Conservation (phyloP, 2,329 filamentous ascomycete genomes). For the Annulohypoxylon truncatum region DNA sequence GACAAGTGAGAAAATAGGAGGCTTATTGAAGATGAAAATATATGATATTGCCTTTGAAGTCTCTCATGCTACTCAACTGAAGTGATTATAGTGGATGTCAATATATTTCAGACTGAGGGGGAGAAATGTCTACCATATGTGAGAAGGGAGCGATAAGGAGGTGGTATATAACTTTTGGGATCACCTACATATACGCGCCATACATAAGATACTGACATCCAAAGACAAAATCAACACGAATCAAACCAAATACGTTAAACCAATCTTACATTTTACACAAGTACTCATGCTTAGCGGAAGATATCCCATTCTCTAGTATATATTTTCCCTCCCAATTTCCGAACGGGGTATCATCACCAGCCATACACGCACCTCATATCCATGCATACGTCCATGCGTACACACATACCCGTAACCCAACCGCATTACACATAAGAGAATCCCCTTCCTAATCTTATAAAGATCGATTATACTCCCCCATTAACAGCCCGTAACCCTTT, state of each 20-base stretch:
- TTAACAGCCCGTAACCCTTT: neutral
- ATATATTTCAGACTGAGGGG: no score
- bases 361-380: slow-evolving; percentile 28
- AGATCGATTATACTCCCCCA: neutral
- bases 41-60: no score
- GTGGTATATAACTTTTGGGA: no score
- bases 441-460: neutral
- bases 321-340: slow-evolving; percentile 14
- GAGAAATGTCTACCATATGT: no score
- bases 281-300: neutral
- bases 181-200: neutral
- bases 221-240: neutral
- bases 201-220: neutral
- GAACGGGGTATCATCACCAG: slow-evolving; percentile 36
- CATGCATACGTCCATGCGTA: slow-evolving; percentile 16
- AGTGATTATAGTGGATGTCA: no score
- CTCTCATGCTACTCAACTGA: no score
- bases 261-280: neutral
- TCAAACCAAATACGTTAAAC: neutral
- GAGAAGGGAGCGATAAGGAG: no score
- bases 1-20: no score
- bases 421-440: slow-evolving; percentile 30
- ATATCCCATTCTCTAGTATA: slow-evolving; percentile 10
- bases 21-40: no score
- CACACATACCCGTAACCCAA: slow-evolving; percentile 9